phyloP scores from a whole-genome alignment of 306 rosid species.

The Begonia masoniana region DNA sequence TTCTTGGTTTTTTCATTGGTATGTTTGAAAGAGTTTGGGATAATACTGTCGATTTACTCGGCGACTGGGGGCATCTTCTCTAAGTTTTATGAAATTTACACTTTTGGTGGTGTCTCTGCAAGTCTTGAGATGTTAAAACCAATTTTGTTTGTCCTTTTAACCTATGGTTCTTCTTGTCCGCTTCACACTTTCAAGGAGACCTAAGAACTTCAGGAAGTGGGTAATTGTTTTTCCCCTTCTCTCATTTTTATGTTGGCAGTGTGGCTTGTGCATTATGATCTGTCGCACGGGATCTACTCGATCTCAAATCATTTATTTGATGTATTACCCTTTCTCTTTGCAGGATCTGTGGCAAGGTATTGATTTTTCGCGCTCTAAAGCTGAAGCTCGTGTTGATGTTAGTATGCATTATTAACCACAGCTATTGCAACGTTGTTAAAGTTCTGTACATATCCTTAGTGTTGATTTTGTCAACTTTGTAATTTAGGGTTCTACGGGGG shows the following conservation, averaged over 20 bases:
- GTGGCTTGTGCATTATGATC: slow-evolving; percentile 12
- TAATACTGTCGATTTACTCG: slow-evolving; percentile 37
- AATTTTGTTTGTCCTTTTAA: slow-evolving; percentile 51
- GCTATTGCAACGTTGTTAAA: slow-evolving; percentile 7
- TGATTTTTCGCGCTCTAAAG: slow-evolving; percentile 93
- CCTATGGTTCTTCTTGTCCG: slow-evolving; percentile 93
- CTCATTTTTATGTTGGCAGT: slow-evolving; percentile 9
- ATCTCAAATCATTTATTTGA: slow-evolving; percentile 5
- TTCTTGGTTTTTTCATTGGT: slow-evolving; percentile 37
- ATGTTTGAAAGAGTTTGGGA: slow-evolving; percentile 71
- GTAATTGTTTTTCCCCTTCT: slow-evolving; percentile 26
- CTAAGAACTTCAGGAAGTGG: slow-evolving; percentile 98
- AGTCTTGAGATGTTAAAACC: slow-evolving; percentile 50
- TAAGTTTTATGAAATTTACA: slow-evolving; percentile 47
- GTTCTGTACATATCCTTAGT: slow-evolving; percentile 6
- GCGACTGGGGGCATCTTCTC: slow-evolving; percentile 57
- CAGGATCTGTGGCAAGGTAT: slow-evolving; percentile 99
- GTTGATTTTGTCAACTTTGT: not conserved
- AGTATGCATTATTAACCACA: slow-evolving; percentile 21
- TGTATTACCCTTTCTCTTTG: slow-evolving; percentile 17
- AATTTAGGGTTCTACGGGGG: slow-evolving; percentile 92
- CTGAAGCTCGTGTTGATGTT: slow-evolving; percentile 99
- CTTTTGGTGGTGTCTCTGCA: slow-evolving; percentile 63
- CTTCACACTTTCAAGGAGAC: slow-evolving; percentile 93
- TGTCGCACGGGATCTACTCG: not conserved